Evolutionary conservation across 495 filamentous ascomycete species (phyloP).

Genomic region (Daldinia decipiens): DNA sequence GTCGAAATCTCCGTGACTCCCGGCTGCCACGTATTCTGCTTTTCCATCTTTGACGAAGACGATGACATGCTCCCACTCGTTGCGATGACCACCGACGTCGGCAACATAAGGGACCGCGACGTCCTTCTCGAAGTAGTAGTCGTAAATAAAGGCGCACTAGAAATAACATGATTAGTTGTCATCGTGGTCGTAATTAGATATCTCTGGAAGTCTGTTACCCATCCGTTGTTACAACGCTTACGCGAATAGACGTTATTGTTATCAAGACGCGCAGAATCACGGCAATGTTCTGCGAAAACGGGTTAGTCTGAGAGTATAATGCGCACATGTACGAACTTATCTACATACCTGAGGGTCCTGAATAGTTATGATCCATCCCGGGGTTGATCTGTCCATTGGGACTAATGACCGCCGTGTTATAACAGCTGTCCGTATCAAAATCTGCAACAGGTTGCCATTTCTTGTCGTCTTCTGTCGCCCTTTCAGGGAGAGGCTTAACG

Average conservation of each 20-base stretch:
- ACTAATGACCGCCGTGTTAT: neutral
- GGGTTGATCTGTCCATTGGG: neutral
- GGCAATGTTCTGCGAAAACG: neutral
- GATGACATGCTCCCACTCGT: neutral
- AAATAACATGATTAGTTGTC: neutral
- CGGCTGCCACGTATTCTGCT: neutral
- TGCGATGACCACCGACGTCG: neutral
- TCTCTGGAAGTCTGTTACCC: neutral
- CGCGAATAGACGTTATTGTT: slow-evolving; percentile 1
- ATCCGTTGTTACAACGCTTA: neutral
- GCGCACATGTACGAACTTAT: neutral
- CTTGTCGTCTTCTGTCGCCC: neutral
- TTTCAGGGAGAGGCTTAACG: neutral
- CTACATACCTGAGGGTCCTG: neutral
- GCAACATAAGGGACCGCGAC: neutral
- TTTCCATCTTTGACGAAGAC: neutral
- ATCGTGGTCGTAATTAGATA: neutral
- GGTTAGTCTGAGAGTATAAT: neutral
- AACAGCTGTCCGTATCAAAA: neutral
- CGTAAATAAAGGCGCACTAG: neutral
- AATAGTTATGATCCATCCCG: neutral
- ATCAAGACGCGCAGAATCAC: neutral
- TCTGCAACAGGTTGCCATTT: neutral
- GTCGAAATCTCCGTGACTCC: neutral
- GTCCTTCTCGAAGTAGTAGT: slow-evolving; percentile 1